phyloP scores from a whole-genome alignment of 306 rosid species.

The Vigna unguiculata region DNA sequence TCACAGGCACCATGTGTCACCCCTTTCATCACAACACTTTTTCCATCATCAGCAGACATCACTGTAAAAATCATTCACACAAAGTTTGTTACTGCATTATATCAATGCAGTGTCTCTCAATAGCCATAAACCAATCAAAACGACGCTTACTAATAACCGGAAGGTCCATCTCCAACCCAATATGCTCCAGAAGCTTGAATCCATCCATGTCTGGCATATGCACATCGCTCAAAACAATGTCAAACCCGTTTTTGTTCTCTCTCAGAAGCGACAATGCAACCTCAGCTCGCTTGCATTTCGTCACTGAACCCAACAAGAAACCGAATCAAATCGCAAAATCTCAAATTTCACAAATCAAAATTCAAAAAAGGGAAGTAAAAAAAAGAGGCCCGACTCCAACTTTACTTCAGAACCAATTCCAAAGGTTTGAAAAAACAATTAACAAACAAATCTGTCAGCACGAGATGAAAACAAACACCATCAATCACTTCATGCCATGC shows the following conservation, averaged over 20 bases:
- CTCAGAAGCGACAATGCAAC: conserved; percentile 78
- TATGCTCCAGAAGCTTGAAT: conserved; percentile 83
- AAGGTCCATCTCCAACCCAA: conserved; percentile 98
- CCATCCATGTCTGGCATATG: conserved; percentile 99
- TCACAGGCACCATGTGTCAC: conserved; percentile 99
- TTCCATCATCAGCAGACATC: conserved; percentile 98
- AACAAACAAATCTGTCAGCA: conserved; percentile 44
- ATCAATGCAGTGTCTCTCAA: conserved; percentile 28
- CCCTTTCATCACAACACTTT: conserved; percentile 93
- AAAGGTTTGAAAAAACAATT: neutral
- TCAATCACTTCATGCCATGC: conserved; percentile 18
- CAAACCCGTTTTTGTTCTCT: conserved; percentile 81
- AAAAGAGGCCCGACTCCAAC: conserved; percentile 14
- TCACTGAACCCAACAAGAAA: conserved; percentile 62
- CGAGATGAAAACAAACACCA: conserved; percentile 30
- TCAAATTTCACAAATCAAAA: neutral
- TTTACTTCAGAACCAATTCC: conserved; percentile 8
- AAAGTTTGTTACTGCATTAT: conserved; percentile 28
- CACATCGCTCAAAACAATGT: conserved; percentile 90
- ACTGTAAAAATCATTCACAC: conserved; percentile 55
- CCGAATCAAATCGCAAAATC: conserved; percentile 23
- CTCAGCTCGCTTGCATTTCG: conserved; percentile 87
- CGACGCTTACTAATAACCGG: conserved; percentile 89
- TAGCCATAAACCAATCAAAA: neutral
- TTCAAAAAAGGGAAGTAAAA: neutral